Evolutionary conservation across 495 filamentous ascomycete species (phyloP), one percentile per base, ranked within the genome.

Genomic region (Penicillium lividum): DNA sequence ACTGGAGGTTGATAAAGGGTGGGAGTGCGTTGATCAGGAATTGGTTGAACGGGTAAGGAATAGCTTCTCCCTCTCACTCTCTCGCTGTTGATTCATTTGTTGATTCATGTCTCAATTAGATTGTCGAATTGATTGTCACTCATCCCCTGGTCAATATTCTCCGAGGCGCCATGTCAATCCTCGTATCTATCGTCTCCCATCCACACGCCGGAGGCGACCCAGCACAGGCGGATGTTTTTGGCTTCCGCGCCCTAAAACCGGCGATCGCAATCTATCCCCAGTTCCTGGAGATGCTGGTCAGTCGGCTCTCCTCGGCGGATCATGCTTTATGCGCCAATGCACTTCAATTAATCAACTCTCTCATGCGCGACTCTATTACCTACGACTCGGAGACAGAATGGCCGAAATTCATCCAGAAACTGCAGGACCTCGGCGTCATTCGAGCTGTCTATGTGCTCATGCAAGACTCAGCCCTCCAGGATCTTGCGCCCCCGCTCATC

Each of bases 141-240:
- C 95, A 98, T 67, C 95, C 93, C 22, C 82, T 99, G 11, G 94
- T 98, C 68, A 99, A 99, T 65, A 98, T 98, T 62, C 85, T 98
- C 46, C 86, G 94, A 10, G 94, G 93, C 58, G 93, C 93, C 59
- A 96, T 98, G 91, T 93, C 91, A 25, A 94, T 98, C 54, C 84
- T 98, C 42, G 93, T 95, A 42, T 90, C 91, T 13, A 86, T 98
- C 47, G 95, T 98, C 48, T 89, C 91, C 30, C 89, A 96, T 71
- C 89, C 91, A 29, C 84, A 89, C 53, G 76, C 72, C 57, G 68
- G 73, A 47, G 67, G 70, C 49, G 66, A 64, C 42, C 51, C 62
- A 22, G 64, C 76, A 11, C 74, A 81, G 62, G 80, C 79, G 7
- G 84, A 82, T 25, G 76, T 76, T 2, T 93, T 89, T 68, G 93